Base-by-base conservation (phyloP, 371 early-diverging fungal genomes). In the Mortierella sp. region DNA sequence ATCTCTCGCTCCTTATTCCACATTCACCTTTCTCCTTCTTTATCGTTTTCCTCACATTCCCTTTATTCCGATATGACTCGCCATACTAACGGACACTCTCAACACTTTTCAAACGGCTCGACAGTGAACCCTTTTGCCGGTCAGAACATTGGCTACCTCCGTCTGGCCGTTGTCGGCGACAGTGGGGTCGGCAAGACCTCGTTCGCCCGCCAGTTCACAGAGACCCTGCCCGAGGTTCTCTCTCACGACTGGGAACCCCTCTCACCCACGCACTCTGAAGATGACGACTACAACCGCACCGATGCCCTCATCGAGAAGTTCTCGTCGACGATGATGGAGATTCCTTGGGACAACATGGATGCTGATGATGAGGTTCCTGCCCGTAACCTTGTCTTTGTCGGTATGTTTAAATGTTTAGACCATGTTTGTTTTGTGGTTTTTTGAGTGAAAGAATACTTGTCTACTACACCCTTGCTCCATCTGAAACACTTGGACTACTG, bases 101-200 rank as follows among this genome's bases (percentile, higher is more conserved):
- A 22, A 29, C n/a, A 37, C 26, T 58, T 43, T n/a, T 66, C 58
- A 41, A 52, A 47, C 39, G 31, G 13, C 31, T 70, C 76, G 19
- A 31, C 70, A 80, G 81, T 74, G 68, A 80, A 80, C 68, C 81
- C 81, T 0, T 80, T 80, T 47, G 81, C 81, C 24, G 75, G 80
- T 37, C 80, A 77, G 48, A 79, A 83, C 76, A 83, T 87, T 37
- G 89, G 89, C 43, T 85, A 84, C 64, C 77, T 91, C 39, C 84
- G 88, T 43, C 81, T 91, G 31, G 87, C 90, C 37, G 87, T 91
- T 1, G 89, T 89, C 67, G 91, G 91, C 45, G 91, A 91, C 77
- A 89, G 90, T 65, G 91, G 91, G 80, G 86, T 90, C 65, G 91
- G 91, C 37, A 91, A 91, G 84, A 85, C 90, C 19, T 78, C 86